Evolutionary conservation across 306 rosid species (phyloP), one percentile per base, ranked within the genome.

Genomic region (Malus sieversii): DNA sequence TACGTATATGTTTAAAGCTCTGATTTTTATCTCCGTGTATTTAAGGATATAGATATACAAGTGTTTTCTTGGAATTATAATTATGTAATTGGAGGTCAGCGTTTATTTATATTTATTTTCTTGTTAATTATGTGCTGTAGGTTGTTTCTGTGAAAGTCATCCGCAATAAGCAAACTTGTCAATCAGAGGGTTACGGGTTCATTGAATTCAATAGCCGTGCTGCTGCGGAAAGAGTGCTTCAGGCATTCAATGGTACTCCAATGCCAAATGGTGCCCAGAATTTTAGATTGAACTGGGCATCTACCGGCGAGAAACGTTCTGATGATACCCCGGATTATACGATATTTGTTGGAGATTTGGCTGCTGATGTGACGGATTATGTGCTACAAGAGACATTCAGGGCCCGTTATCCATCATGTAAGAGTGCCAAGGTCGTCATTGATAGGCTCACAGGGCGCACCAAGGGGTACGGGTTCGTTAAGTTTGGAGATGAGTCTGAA

Each of bases 351-450:
- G 99, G 99, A n/a, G 99, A 95, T 66, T 84, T 95, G 85, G 93
- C 99, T 82, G 84, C 89, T 4, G 99, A 95, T 83, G 99, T 95
- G 59, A 89, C 96, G 1, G 99, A 95, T 82, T 86, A 89, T 40
- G 80, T 79, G 71, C 85, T 95, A 11, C 91, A 79, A 81, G 97
- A 95, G 76, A 80, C 86, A 1, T 95, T 95, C 78, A 87, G 89
- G 90, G 58, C 83, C 1, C 91, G 86, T 2, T 95, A 61, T 74
- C 55, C 82, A 8, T 85, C 98, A 0, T 83, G 88, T 20, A 95
- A 92, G 79, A 97, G 98, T 32, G 97, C 97, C 1, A 95, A 92
- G 78, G 98, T 95, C 77, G 98, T 95, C 64, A 92, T 95, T n/a
- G 98, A 95, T 60, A 86, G 97, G 86, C 83, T 88, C 53, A 90